Evolutionary conservation across 495 filamentous ascomycete species (phyloP), one percentile per base, ranked within the genome.

Genomic region (Hypoxylon crocopeplum): DNA sequence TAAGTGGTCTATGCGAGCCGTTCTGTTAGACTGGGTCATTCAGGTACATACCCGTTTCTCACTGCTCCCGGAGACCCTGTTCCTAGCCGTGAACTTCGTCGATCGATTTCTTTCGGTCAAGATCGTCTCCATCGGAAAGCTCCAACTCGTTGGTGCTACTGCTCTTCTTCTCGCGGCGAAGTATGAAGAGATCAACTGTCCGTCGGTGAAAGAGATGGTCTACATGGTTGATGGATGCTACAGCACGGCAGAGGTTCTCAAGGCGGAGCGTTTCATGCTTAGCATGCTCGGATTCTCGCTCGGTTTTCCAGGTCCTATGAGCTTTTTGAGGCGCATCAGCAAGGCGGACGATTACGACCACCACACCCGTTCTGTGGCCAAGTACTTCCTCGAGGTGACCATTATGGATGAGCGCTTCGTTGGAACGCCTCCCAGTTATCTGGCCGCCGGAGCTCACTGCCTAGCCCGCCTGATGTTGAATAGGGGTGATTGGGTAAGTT

Each of bases 371-470:
- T 98, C 95, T 4, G 82, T 98, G 22, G 93, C 94, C 59, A 98
- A 98, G 79, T 98, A 98, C 75, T 97, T 98, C 75, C 79, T 98
- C 41, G 94, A 98, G 71, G 80, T 97, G 34, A 94, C 91, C 33
- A 88, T 98, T 72, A 97, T 98, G 92, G 94, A 98, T 72, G 94
- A 98, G 78, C 88, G 93, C 20, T 98, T 98, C 67, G 92, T 98
- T 34, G 90, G 87, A 38, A 90, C 86, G 69, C 88, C 90, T 34
- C 89, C 94, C 5, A 97, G 93, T 80, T 97, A 88, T 72, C 74
- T 90, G 20, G 88, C 95, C 37, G 94, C 95, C 32, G 95, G 91
- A 10, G 92, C 94, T 33, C 95, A 98, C 72, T 97, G 91, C 71
- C 80, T 98, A 15, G 88, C 94, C n/a, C 86, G 94, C 40, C 71